Base-by-base conservation (phyloP, 306 rosid species). In the Prunus dulcis region DNA sequence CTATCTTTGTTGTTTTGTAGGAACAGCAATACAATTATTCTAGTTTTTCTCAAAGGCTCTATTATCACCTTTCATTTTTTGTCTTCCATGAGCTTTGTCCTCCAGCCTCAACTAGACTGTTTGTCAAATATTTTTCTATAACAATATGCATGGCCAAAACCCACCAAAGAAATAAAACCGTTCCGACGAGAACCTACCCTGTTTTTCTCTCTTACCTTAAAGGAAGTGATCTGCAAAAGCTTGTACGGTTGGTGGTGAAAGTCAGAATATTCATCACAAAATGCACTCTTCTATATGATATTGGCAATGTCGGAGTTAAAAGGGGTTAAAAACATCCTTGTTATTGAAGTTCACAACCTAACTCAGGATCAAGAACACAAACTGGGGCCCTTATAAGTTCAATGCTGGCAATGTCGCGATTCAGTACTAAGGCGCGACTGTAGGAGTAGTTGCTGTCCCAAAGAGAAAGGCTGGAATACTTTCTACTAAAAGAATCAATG, bases 1-100 rank as follows among this genome's bases (percentile, higher is more conserved):
- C 51, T 43, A 51, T 60, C 58, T 61, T 73, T 65, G 76, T 45
- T 47, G 46, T 41, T 61, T 74, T 75, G 81, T 83, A 77, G 67
- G 67, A 69, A 61, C 60, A 45, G 46, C 15, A 46, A 74, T 12
- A 51, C 20, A 61, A 61, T 19, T 60, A 22, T 12, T 27, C 47
- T 60, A 46, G 47, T 61, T 60, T 72, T 58, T 60, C 56, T 43
- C 58, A 41, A 56, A 57, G 34, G 41, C 5, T 2, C 25, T 3
- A 67, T 20, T 56, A 11, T 18, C 50, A 17, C 38, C 3, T 5
- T 64, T 18, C 49, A 19, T 64, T 19, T 30, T 34, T 34, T 34
- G 45, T n/a, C 2, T 19, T 32, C 15, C 15, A 34, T n/a, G 13
- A 34, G 25, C 19, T 64, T 6, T 38, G 25, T 34, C 38, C 69